A percentile compares a stretch with the other conserved stretches of the same genome.
Evolutionary conservation across 2,329 filamentous ascomycete genomes (phyloP).

Genomic region (Aaosphaeria pasadenensis): DNA sequence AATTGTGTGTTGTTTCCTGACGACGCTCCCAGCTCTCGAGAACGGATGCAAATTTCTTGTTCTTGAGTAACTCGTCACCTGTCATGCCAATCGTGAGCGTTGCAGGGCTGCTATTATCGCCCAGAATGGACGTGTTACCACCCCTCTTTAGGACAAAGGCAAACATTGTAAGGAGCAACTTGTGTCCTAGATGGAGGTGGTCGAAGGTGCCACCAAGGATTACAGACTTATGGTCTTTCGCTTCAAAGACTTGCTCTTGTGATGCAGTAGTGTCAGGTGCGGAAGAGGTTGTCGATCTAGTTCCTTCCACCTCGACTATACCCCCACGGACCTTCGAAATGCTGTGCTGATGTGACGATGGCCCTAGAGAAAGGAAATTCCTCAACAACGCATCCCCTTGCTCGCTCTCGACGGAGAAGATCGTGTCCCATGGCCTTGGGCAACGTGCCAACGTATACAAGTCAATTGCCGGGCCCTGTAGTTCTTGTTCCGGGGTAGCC

Average conservation of each 20-base stretch:
- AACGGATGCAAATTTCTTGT: conserved; percentile 82
- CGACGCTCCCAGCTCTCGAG: conserved; percentile 79
- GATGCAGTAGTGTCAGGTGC: neutral
- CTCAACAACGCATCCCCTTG: conserved; percentile 58
- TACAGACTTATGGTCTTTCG: conserved; percentile 57
- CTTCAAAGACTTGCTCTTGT: neutral
- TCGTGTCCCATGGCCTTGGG: conserved; percentile 58
- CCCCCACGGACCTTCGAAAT: conserved; percentile 36
- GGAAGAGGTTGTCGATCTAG: neutral
- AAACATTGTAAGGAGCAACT: conserved; percentile 88
- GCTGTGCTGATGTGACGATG: conserved; percentile 10
- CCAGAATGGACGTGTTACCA: conserved; percentile 8
- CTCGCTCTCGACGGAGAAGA: conserved; percentile 67
- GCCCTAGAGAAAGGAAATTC: conserved; percentile 38
- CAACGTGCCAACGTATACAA: conserved; percentile 47
- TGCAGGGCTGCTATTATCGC: conserved; percentile 40
- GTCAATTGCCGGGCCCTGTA: conserved; percentile 50
- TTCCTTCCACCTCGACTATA: conserved; percentile 23
- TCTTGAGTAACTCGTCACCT: conserved; percentile 77
- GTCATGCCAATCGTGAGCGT: conserved; percentile 79
- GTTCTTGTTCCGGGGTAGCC: conserved; percentile 25
- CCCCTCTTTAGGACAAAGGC: conserved; percentile 61
- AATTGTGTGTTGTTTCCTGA: conserved; percentile 66
- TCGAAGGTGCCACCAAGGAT: conserved; percentile 94
- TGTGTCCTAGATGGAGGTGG: conserved; percentile 92